These are phyloP conservation scores for Xylaria palmicola DNA, from an alignment of 495 filamentous ascomycete species.

Conservation along the genomic window DNA sequence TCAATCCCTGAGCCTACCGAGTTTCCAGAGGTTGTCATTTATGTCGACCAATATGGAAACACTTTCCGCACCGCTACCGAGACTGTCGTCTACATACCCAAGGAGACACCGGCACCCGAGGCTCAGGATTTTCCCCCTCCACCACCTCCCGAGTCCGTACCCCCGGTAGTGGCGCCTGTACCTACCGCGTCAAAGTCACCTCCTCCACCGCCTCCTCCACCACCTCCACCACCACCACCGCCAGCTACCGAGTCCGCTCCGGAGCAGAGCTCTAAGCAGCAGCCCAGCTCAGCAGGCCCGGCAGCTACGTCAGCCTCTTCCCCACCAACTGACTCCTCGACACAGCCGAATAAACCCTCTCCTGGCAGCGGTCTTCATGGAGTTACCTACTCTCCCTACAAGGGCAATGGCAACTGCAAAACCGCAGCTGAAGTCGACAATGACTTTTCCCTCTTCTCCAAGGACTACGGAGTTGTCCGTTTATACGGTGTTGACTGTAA, in stretches of 20 bases:
- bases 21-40: conserved; percentile 57
- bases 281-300: conserved; percentile 14
- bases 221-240: conserved; percentile 9
- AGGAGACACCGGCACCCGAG: conserved; percentile 11
- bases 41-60: conserved; percentile 62
- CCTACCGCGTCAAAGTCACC: conserved; percentile 1
- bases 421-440: conserved; percentile 55
- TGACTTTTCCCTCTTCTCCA: conserved; percentile 57
- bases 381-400: conserved; percentile 76
- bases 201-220: conserved; percentile 9
- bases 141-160: conserved; percentile 15
- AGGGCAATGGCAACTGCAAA: conserved; percentile 64
- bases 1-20: conserved; percentile 17
- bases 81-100: conserved; percentile 29
- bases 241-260: conserved; percentile 15
- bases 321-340: conserved; percentile 17
- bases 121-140: conserved; percentile 12
- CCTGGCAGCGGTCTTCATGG: conserved; percentile 43
- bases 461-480: conserved; percentile 60
- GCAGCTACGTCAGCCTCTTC: conserved; percentile 9
- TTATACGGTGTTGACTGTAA: conserved; percentile 82
- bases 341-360: conserved; percentile 12
- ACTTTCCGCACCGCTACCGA: conserved; percentile 43
- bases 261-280: conserved; percentile 17
- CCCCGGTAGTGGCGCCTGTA: conserved; percentile 4